Evolutionary conservation across 2,329 filamentous ascomycete species (phyloP), one percentile per base, ranked within the genome.

Genomic region (Xylariales sp.): DNA sequence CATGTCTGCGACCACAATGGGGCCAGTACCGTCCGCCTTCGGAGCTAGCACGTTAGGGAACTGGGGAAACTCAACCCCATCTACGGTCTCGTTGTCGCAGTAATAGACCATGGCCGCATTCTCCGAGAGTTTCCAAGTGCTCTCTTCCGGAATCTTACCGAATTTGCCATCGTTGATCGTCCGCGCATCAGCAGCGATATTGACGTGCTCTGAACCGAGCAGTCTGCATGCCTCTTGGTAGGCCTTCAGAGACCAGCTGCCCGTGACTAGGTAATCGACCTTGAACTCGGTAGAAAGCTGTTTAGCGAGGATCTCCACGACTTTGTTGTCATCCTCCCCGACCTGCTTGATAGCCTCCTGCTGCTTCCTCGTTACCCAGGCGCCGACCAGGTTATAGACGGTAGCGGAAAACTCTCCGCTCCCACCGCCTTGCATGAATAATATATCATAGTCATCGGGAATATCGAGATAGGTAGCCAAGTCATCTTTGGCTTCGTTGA

Each of bases 61-160:
- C 12, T 55, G 65, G 5, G 84, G 88, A 53, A 94, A 95, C 59
- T 97, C 91, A 14, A 97, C 88, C 24, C 90, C 90, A 55, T 95
- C 88, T 5, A 94, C 88, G 0, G 88, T 95, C 71, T 97, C 90
- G 54, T 97, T 97, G 62, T 90, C 86, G 62, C 91, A 95, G 62
- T 81, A 90, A 65, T 96, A 97, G 2, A 91, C 84, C 55, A 95
- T 73, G 1, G 88, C 78, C 8, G 83, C 70, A 27, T 78, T 71
- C 51, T 79, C 71, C 29, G 80, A 85, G 6, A 93, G 73, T 24
- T 74, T 84, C 88, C 88, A 96, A 15, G 76, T 76, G 48, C 76
- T 78, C 63, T 90, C 82, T 8, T 82, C 74, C 0, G 91, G 85
- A 38, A 97, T 95, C 47, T 71, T 79, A 45, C 88, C 88, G 60